phyloP scores from a whole-genome alignment of 2,329 filamentous ascomycete genomes.

The Alternaria conjuncta region DNA sequence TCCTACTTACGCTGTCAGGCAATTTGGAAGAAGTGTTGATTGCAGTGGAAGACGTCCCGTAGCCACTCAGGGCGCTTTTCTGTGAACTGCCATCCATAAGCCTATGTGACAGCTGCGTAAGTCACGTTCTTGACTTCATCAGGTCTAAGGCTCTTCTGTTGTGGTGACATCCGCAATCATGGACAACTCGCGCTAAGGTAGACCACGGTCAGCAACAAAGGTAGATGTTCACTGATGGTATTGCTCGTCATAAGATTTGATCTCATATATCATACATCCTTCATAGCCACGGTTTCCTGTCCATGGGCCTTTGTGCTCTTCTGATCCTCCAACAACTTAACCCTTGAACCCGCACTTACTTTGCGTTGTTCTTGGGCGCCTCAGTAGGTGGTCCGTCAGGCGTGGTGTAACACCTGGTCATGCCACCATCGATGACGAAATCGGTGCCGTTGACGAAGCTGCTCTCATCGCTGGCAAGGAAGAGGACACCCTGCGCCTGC shows the following conservation, averaged over 20 bases:
- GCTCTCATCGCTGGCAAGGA: constrained; percentile 85
- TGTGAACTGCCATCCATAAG: background rate
- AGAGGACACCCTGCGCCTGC: constrained; percentile 87
- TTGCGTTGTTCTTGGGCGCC: constrained; percentile 59
- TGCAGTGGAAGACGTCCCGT: constrained; percentile 12
- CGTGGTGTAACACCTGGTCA: constrained; percentile 86
- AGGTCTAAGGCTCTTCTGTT: too few species aligned
- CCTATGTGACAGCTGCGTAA: background rate
- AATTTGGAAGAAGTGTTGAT: constrained; percentile 14
- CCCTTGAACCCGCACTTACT: background rate
- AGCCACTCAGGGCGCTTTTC: constrained; percentile 10
- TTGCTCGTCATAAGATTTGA: background rate
- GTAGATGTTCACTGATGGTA: background rate
- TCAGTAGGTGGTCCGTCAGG: constrained; percentile 63
- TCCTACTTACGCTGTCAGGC: constrained; percentile 1
- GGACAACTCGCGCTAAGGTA: background rate
- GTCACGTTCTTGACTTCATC: background rate
- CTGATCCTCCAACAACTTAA: background rate
- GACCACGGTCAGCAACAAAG: background rate
- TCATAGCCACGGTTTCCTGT: background rate
- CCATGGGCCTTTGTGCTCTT: background rate
- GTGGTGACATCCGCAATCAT: too few species aligned
- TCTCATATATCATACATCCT: background rate
- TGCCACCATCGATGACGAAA: constrained; percentile 93
- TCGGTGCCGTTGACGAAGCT: constrained; percentile 91